Conservation (phyloP, 208 protist genomes). For the Porcisia hertigi region DNA sequence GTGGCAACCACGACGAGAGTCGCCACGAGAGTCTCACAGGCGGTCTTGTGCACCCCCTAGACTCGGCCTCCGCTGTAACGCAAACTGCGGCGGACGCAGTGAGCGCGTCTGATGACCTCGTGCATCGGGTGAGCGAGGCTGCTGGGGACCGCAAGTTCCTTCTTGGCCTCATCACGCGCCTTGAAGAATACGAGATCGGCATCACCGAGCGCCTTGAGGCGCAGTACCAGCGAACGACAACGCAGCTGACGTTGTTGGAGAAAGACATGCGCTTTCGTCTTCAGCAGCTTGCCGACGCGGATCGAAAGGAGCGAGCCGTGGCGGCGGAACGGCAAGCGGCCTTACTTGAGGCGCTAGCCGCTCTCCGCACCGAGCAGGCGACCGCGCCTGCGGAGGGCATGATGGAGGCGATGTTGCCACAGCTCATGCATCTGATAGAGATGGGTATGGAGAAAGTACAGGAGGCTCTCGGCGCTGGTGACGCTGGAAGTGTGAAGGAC, state of each 20-base stretch:
- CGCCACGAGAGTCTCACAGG: background rate
- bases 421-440: constrained; percentile 63
- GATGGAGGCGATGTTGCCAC: constrained; percentile 28
- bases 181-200: constrained; percentile 56
- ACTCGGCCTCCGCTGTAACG: background rate
- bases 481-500: background rate
- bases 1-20: background rate
- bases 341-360: constrained; percentile 23
- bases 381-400: constrained; percentile 22
- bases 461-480: constrained; percentile 25
- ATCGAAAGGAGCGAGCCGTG: constrained; percentile 24
- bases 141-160: constrained; percentile 47
- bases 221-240: constrained; percentile 52
- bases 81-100: background rate
- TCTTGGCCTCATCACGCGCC: constrained; percentile 37
- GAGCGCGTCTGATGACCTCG: constrained; percentile 1
- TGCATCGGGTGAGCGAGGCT: constrained; percentile 20
- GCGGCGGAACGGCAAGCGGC: constrained; percentile 27
- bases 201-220: constrained; percentile 57
- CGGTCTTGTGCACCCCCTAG: background rate
- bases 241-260: constrained; percentile 40
- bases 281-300: constrained; percentile 36
- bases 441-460: constrained; percentile 56
- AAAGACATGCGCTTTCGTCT: constrained; percentile 52
- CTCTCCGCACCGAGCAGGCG: constrained; percentile 14